Conservation (phyloP, 257 asterid species). For the Solanum lignicaule region DNA sequence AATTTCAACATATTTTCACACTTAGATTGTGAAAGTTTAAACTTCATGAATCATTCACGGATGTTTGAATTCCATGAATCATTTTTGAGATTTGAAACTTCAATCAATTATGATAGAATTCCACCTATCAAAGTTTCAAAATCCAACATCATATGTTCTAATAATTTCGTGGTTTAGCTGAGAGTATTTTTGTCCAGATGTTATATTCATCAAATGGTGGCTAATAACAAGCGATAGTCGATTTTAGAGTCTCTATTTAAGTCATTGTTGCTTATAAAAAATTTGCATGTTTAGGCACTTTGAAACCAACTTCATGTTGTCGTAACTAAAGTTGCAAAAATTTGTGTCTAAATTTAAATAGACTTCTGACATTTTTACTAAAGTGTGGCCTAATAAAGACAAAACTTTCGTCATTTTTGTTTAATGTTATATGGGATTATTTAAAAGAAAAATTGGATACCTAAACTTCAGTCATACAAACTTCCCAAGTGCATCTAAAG, state of each 20-base stretch:
- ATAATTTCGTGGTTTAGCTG: too few relatives aligned
- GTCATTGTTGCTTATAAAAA: not conserved
- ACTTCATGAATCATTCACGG: not conserved
- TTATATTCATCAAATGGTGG: not conserved
- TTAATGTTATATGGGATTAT: not conserved
- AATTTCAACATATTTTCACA: not conserved
- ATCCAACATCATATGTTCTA: not conserved
- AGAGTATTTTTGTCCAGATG: not conserved
- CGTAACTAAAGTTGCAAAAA: too few relatives aligned
- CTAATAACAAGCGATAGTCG: too few relatives aligned
- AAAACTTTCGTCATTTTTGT: too few relatives aligned
- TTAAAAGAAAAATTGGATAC: not conserved
- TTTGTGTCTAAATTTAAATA: too few relatives aligned
- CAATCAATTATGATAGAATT: not conserved
- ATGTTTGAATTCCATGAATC: too few relatives aligned
- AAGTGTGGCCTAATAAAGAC: not conserved
- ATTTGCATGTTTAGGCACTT: not conserved
- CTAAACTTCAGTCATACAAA: not conserved
- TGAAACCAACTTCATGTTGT: not conserved
- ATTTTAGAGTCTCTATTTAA: too few relatives aligned
- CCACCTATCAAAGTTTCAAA: not conserved
- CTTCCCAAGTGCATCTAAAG: too few relatives aligned
- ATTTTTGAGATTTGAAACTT: not conserved
- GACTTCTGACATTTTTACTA: too few relatives aligned
- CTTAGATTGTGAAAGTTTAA: not conserved